Evolutionary conservation across 2,329 filamentous ascomycete species (phyloP), one percentile per base, ranked within the genome.

Genomic region (Metarhizium rileyi): DNA sequence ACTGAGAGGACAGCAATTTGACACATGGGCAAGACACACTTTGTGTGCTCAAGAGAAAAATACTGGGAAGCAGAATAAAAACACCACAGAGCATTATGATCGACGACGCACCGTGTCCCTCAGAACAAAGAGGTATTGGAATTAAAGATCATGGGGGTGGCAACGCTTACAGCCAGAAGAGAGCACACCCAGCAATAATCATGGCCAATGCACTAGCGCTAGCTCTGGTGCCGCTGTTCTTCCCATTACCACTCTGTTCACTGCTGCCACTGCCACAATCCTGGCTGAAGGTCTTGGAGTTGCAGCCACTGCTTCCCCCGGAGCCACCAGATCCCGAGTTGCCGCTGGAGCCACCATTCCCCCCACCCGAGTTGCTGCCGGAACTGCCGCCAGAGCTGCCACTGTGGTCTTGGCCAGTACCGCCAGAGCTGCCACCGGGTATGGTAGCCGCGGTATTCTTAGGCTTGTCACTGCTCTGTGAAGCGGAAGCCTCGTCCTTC

Each of bases 241-340:
- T 65, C 50, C 62, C 62, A 30, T 58, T 60, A 44, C 59, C 59
- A 22, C 52, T 62, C 27, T 47, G 41, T 40, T 52, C 47, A 30
- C 51, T 54, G 42, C 46, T 50, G 9, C 48, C 52, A 44, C 46
- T 52, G 53, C 58, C 57, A 57, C 70, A 73, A 50, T 63, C 56
- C 56, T 74, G 70, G 50, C 65, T 63, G 57, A 76, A 76, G 44
- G 63, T 63, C 28, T 55, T 63, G 7, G 61, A 54, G 10, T 63
- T 56, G 55, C 72, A 75, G 51, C 61, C 58, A 18, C 57, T 51
- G 14, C 53, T 56, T n/a, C 55, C 50, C 10, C 56, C 52, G 9
- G 56, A 55, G 20, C 54, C 53, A 26, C 56, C 57, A 22, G 57
- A 55, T 2, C 48, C 54, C 7, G 50, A 49, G 36, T 51, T 53